Base-by-base conservation (phyloP, 2,329 filamentous ascomycete genomes). In the Fusarium oxysporum region DNA sequence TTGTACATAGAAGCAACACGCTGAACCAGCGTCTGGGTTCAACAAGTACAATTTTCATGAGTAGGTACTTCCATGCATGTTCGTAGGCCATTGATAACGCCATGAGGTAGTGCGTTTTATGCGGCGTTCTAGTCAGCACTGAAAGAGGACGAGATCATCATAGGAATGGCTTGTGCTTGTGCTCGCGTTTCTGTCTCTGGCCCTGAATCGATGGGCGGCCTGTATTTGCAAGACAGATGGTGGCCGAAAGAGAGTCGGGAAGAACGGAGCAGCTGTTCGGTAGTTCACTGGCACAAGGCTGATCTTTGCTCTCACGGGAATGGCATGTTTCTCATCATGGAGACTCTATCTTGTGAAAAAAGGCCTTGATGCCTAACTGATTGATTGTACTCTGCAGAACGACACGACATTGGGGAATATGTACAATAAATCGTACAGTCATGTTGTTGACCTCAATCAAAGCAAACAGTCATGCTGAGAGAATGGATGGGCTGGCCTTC, bases 261-360 rank as follows among this genome's bases (percentile, higher is more conserved):
- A 63, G 43, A 38, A 57, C 40, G 59, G 43, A 47, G 50, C 30
- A 32, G 37, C n/a, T 38, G 44, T 50, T 53, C 30, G 51, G 70
- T 59, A 71, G 35, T 73, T 66, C 50, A 47, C 51, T 60, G 35
- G 25, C 21, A 44, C 47, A 25, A 33, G 53, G 62, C n/a, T 33
- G 59, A 73, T 74, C 62, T 45, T 74, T 65, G 13, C 58, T 56
- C 50, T 51, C 28, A 37, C 43, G 30, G 45, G 71, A 43, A 41
- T 54, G 37, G 33, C 30, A 57, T 55, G 56, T 56, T 67, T 60
- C 41, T 64, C 30, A 28, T 25, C 53, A 53, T 38, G 53, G 55
- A 59, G 48, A 35, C 25, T 57, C 48, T 40, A 47, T 57, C 47
- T 55, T 44, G 33, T n/a, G 38, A 23, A 40, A 44, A 25, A 21